Conservation (phyloP, 1,139 yeast genomes). For the Barnettozyma hawaiiensis region DNA sequence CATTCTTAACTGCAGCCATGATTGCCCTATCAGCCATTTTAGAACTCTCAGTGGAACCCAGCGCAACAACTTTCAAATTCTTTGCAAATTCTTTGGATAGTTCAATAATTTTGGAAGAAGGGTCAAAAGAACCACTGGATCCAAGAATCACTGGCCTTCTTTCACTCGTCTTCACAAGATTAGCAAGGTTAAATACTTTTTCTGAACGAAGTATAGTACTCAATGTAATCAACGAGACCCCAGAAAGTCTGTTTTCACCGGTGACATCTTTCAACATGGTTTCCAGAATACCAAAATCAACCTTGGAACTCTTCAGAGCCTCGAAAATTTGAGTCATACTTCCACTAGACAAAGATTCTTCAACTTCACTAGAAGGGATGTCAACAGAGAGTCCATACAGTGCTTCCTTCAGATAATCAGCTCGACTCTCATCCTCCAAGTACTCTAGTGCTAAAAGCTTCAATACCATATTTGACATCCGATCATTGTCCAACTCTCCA, state of each 20-base stretch:
- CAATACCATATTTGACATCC: slow-evolving; percentile 11
- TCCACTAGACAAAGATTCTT: neutral
- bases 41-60: slow-evolving; percentile 73
- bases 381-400: slow-evolving; percentile 11
- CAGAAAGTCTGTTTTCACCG: neutral
- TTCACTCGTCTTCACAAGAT: slow-evolving; percentile 7
- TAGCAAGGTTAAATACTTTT: slow-evolving; percentile 9
- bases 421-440: slow-evolving; percentile 1
- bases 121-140: slow-evolving; percentile 62
- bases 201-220: neutral
- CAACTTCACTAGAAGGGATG: neutral
- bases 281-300: neutral
- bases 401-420: slow-evolving; percentile 9
- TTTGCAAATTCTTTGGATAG: slow-evolving; percentile 32
- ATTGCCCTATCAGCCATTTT: slow-evolving; percentile 52
- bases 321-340: neutral
- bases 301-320: neutral
- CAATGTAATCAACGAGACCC: neutral
- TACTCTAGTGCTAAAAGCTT: slow-evolving; percentile 10
- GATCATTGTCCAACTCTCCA: slow-evolving; percentile 17
- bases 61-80: slow-evolving; percentile 40
- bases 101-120: slow-evolving; percentile 48
- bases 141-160: slow-evolving; percentile 41
- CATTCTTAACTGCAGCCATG: slow-evolving; percentile 38
- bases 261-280: neutral